A percentile compares a stretch with the other conserved stretches of the same genome.
Conservation (phyloP, 225 moss, liverwort and hornwort species). For the Polytrichum commune region DNA sequence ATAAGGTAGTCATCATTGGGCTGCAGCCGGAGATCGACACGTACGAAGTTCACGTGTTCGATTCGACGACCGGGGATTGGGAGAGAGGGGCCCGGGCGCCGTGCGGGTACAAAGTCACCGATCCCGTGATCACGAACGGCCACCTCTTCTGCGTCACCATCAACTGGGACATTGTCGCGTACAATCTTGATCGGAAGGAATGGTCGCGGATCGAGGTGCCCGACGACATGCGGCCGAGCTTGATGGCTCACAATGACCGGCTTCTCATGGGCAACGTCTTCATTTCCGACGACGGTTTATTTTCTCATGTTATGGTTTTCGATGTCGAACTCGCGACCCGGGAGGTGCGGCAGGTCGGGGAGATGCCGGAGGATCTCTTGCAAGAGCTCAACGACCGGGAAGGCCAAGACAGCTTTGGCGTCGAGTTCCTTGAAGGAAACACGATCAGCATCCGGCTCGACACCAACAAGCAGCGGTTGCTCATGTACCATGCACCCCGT, state of each 20-base stretch:
- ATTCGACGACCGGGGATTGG: background rate
- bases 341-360: background rate
- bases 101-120: slow-evolving; percentile 6
- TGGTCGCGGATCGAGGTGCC: slow-evolving; percentile 14
- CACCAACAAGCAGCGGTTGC: slow-evolving; percentile 1
- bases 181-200: slow-evolving; percentile 5
- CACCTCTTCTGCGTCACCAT: slow-evolving; percentile 1
- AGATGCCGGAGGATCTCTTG: background rate
- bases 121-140: slow-evolving; percentile 1
- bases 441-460: slow-evolving; percentile 2
- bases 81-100: slow-evolving; percentile 8
- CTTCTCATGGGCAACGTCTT: slow-evolving; percentile 7
- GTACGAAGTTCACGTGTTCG: slow-evolving; percentile 6
- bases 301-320: background rate
- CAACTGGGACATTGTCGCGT: slow-evolving; percentile 8
- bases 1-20: slow-evolving; percentile 1
- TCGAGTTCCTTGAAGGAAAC: slow-evolving; percentile 7
- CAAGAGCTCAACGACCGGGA: background rate
- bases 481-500: slow-evolving; percentile 2
- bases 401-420: slow-evolving; percentile 6
- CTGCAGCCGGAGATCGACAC: slow-evolving; percentile 2
- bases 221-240: slow-evolving; percentile 7
- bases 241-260: background rate
- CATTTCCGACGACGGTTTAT: slow-evolving; percentile 4
- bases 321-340: background rate